A percentile compares a stretch with the other conserved stretches of the same genome.
These are phyloP conservation scores for Stephanodiscus minutulus DNA, from an alignment of 108 stramenopile species.

Conservation along the genomic window DNA sequence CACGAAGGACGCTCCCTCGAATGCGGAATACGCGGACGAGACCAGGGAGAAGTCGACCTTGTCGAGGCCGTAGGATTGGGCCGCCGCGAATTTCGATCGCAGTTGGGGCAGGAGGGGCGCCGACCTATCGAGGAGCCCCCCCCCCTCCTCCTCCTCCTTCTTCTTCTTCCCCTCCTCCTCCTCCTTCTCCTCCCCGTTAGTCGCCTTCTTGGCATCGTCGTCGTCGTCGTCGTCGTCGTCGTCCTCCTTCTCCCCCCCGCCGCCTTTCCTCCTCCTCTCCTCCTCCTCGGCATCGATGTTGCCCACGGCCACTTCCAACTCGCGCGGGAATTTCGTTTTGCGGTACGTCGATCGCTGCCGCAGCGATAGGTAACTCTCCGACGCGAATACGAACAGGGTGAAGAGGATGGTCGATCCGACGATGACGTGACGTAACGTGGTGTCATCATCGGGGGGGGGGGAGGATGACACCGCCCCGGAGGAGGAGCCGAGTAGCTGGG, in stretches of 20 bases:
- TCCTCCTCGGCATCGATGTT: slow-evolving; percentile 66
- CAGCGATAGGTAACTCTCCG: slow-evolving; percentile 70
- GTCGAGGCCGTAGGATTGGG: slow-evolving; percentile 89
- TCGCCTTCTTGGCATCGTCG: neutral
- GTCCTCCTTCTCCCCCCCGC: slow-evolving; percentile 2
- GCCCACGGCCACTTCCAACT: slow-evolving; percentile 65
- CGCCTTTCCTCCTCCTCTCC: neutral
- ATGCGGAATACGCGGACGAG: slow-evolving; percentile 65
- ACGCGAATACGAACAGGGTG: slow-evolving; percentile 68
- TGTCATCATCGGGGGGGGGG: too few relatives aligned
- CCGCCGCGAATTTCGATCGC: slow-evolving; percentile 75
- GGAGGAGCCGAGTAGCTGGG: too few relatives aligned
- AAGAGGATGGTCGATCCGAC: slow-evolving; percentile 66
- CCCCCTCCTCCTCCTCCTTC: slow-evolving; percentile 20
- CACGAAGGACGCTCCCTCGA: slow-evolving; percentile 74
- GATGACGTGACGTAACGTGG: neutral
- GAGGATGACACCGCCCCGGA: too few relatives aligned
- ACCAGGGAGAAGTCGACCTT: slow-evolving; percentile 90
- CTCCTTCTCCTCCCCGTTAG: slow-evolving; percentile 15
- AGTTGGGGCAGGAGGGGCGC: slow-evolving; percentile 81
- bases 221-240: slow-evolving; percentile 27
- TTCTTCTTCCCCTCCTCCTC: slow-evolving; percentile 15
- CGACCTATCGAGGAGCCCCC: slow-evolving; percentile 43
- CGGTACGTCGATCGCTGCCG: slow-evolving; percentile 76
- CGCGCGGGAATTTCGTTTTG: slow-evolving; percentile 67